Base-by-base conservation (phyloP, 2,329 filamentous ascomycete species). In the Biscogniauxia mediterranea region DNA sequence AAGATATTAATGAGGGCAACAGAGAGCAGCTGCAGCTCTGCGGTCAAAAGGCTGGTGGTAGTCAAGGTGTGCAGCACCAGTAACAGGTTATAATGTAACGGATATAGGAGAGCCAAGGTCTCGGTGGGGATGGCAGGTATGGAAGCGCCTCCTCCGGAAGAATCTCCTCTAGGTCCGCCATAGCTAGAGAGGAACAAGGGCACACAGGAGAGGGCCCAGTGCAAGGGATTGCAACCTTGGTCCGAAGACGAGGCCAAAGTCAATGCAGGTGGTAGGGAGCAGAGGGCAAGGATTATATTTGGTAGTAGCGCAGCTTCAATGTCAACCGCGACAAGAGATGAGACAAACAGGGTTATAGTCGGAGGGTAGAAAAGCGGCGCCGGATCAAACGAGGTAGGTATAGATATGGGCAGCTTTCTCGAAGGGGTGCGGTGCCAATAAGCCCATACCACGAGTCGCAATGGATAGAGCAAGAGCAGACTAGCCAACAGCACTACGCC, bases 361-460 rank as follows among this genome's bases (percentile, higher is more conserved):
- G 89, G 84, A 19, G 94, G 94, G 73, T 97, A 98, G 60, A 97
- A 76, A n/a, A 97, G 81, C 11, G 93, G 92, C 6, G 94, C 94
- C 2, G 93, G 93, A 71, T 98, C 94, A 75, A 97, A 96, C n/a
- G 85, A 83, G 3, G 86, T 79, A 0, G 93, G 92, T 46, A 97
- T 79, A 28, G 73, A 72, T 42, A 88, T 69, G 1, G 80, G 77
- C 28, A 80, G 66, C 61, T 65, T 68, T 26, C 65, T 74, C n/a
- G 75, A 74, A 2, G 80, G 75, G 4, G 66, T 73, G 19, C 75
- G 73, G 23, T 76, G 75, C 20, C 72, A 72, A 60, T 81, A 79
- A 1, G 79, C 76, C 80, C 84, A 84, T 19, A 76, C 66, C 5
- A 81, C 70, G n/a, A 89, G 75, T 60, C 87, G 80, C 49, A 89